Conservation (phyloP, 1,284 basidiomycete genomes). For the Sporisorium scitamineum region DNA sequence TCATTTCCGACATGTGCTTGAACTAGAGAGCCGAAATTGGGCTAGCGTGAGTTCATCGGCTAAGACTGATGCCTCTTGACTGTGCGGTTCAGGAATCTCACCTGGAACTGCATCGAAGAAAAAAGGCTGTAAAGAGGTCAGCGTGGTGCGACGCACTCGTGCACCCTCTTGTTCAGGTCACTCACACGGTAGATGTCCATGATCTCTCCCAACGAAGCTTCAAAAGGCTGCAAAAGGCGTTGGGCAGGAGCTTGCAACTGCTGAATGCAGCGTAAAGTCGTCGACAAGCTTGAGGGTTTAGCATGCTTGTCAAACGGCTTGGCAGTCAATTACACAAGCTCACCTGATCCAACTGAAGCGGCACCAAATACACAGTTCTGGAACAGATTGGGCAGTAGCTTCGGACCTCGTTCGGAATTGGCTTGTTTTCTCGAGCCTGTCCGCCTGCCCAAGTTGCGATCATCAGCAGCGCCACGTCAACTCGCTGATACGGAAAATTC, state of each 20-base stretch:
- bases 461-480: no score
- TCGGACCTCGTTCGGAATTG: conserved; percentile 10
- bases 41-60: no score
- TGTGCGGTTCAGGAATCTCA: not conserved
- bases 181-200: conserved; percentile 14
- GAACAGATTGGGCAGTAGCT: conserved; percentile 18
- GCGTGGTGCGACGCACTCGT: not conserved
- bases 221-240: conserved; percentile 24
- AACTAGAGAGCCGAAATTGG: conserved; percentile 9
- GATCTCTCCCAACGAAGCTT: conserved; percentile 13
- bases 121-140: not conserved
- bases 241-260: conserved; percentile 17
- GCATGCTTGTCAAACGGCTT: not conserved
- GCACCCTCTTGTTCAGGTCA: not conserved
- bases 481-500: no score
- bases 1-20: conserved; percentile 41
- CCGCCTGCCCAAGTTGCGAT: not conserved
- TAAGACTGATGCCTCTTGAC: no score
- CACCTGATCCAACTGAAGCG: conserved; percentile 17
- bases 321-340: not conserved
- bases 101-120: conserved; percentile 27
- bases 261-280: not conserved
- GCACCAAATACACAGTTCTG: conserved; percentile 4
- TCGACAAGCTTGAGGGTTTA: not conserved
- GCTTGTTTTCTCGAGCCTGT: not conserved